phyloP scores from a whole-genome alignment of 2,329 filamentous ascomycete species.

The Botrytis byssoidea region DNA sequence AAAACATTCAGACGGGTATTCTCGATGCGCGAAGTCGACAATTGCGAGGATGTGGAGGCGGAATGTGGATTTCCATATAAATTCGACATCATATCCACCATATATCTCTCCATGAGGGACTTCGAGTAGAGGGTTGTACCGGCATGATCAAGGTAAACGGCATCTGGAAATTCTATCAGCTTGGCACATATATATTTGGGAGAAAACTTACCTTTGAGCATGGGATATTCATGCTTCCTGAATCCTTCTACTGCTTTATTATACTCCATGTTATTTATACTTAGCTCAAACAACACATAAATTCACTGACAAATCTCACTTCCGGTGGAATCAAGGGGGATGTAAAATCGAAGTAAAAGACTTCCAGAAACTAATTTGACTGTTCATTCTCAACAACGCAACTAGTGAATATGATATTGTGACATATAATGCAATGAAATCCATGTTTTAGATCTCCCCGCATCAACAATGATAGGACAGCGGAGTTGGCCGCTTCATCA shows the following conservation, averaged over 20 bases:
- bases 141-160: slow-evolving; percentile 82
- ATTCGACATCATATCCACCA: slow-evolving; percentile 66
- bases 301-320: not conserved
- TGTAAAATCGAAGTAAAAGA: slow-evolving; percentile 8
- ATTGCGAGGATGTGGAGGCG: slow-evolving; percentile 75
- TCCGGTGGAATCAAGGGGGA: slow-evolving; percentile 20
- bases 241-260: slow-evolving; percentile 59
- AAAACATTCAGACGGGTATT: slow-evolving; percentile 70
- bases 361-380: slow-evolving; percentile 8
- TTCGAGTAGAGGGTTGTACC: slow-evolving; percentile 84
- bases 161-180: slow-evolving; percentile 28
- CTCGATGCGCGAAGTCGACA: slow-evolving; percentile 72
- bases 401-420: slow-evolving; percentile 2
- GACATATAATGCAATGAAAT: not conserved
- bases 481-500: slow-evolving; percentile 18
- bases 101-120: slow-evolving; percentile 76
- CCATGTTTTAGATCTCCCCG: not conserved
- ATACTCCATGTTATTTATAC: slow-evolving; percentile 43
- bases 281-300: slow-evolving; percentile 18
- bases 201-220: slow-evolving; percentile 57
- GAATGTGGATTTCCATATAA: slow-evolving; percentile 94
- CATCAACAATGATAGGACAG: slow-evolving; percentile 3
- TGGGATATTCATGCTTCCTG: slow-evolving; percentile 62
- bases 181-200: not conserved
- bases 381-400: slow-evolving; percentile 25